A percentile compares a stretch with the other conserved stretches of the same genome.
phyloP scores from a whole-genome alignment of 192 early-diverging fungal genomes.

The Gryganskiella cystojenkinii region DNA sequence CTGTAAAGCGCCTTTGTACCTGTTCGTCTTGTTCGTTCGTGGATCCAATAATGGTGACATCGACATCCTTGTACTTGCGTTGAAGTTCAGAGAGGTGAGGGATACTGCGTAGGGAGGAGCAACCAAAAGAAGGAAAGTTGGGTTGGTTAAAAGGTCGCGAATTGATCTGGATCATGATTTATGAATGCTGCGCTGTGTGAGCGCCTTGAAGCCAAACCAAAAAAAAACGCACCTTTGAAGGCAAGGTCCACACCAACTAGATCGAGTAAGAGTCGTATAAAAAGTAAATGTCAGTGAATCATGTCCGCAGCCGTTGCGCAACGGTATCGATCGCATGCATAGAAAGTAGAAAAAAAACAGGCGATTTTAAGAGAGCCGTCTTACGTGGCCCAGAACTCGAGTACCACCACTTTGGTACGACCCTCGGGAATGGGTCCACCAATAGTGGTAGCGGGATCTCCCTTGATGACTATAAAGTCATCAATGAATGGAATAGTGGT shows the following conservation, averaged over 20 bases:
- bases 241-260: conserved; percentile 48
- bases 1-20: no score
- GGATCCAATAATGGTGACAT: conserved; percentile 60
- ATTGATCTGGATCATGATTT: no score
- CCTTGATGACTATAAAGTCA: conserved; percentile 53
- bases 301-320: no score
- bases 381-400: conserved; percentile 56
- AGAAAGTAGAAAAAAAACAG: no score
- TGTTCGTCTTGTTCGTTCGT: conserved; percentile 64
- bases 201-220: no score
- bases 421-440: conserved; percentile 49
- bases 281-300: no score
- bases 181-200: neutral
- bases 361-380: neutral
- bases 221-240: conserved; percentile 37
- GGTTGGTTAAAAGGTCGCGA: neutral
- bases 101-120: conserved; percentile 39
- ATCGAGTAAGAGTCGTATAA: neutral
- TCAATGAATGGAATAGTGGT: conserved; percentile 36
- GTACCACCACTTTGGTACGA: conserved; percentile 35
- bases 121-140: neutral
- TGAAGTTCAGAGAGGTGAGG: conserved; percentile 60
- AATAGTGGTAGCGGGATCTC: conserved; percentile 41
- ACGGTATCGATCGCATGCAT: no score
- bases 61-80: conserved; percentile 57